These are phyloP conservation scores for Corynespora cassiicola DNA, from an alignment of 2,329 filamentous ascomycete species.

Conservation along the genomic window DNA sequence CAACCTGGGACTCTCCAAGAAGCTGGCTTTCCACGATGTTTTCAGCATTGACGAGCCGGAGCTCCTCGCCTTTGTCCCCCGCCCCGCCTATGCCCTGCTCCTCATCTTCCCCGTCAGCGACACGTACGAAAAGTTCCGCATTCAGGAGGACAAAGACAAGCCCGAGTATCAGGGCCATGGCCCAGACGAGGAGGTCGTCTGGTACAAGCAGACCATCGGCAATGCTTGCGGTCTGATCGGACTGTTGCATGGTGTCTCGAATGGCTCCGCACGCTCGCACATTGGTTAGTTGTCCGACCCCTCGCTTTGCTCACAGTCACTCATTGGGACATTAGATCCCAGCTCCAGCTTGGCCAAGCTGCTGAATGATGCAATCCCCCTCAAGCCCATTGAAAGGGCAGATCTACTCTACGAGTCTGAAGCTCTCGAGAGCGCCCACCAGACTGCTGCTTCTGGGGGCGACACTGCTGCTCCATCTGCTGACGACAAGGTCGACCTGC, in stretches of 20 bases:
- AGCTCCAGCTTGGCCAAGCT: slow-evolving; percentile 69
- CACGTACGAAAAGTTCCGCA: slow-evolving; percentile 78
- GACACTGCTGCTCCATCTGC: slow-evolving; percentile 81
- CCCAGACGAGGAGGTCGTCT: slow-evolving; percentile 76
- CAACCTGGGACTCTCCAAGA: slow-evolving; percentile 81
- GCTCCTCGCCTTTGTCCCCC: slow-evolving; percentile 84
- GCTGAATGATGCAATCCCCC: slow-evolving; percentile 71
- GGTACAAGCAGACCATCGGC: slow-evolving; percentile 95
- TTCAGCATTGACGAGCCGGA: slow-evolving; percentile 88
- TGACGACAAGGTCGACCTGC: slow-evolving; percentile 84
- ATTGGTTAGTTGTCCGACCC: slow-evolving; percentile 30
- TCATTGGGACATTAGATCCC: slow-evolving; percentile 41
- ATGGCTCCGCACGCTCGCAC: slow-evolving; percentile 69
- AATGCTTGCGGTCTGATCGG: slow-evolving; percentile 96
- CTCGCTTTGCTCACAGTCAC: slow-evolving; percentile 1
- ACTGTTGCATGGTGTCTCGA: slow-evolving; percentile 81
- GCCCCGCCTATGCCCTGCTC: slow-evolving; percentile 85
- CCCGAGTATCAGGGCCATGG: slow-evolving; percentile 73
- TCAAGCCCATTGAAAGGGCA: slow-evolving; percentile 71
- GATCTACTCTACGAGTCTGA: slow-evolving; percentile 78
- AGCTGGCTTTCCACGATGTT: slow-evolving; percentile 85
- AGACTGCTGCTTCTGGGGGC: slow-evolving; percentile 75
- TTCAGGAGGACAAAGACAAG: slow-evolving; percentile 72
- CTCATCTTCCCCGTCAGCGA: slow-evolving; percentile 88
- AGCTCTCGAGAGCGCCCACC: slow-evolving; percentile 79